Conservation (phyloP, 2,329 filamentous ascomycete genomes). For the Cladosporium velox region DNA sequence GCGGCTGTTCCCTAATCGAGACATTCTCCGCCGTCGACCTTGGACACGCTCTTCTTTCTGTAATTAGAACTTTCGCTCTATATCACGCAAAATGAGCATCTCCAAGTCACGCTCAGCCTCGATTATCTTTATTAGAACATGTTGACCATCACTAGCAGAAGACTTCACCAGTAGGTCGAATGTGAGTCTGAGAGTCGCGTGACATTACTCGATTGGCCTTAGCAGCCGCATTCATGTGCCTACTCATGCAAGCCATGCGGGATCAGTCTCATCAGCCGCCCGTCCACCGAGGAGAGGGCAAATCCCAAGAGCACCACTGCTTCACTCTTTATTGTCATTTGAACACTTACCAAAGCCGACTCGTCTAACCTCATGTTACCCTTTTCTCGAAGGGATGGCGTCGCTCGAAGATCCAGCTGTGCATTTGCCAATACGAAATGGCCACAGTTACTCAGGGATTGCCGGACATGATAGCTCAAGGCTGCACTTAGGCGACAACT, state of each 20-base stretch:
- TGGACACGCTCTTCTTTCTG: not conserved
- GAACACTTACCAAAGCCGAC: not conserved
- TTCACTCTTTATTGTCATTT: too few species aligned
- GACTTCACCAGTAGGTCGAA: not conserved
- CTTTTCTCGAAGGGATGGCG: not conserved
- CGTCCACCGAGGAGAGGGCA: not conserved
- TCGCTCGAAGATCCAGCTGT: not conserved
- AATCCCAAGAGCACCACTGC: not conserved
- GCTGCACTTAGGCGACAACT: not conserved
- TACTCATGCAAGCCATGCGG: not conserved
- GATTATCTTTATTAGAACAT: not conserved
- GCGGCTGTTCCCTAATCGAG: not conserved
- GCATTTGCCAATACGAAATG: not conserved
- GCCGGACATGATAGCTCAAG: not conserved
- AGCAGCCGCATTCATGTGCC: not conserved
- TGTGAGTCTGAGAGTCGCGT: not conserved
- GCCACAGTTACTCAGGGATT: not conserved
- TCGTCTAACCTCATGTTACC: not conserved
- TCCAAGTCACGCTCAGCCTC: not conserved
- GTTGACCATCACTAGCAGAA: not conserved
- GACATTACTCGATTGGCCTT: not conserved
- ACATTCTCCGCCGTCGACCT: not conserved
- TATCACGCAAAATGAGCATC: not conserved
- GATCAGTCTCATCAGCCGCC: not conserved
- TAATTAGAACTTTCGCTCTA: not conserved